Evolutionary conservation across 2,329 filamentous ascomycete species (phyloP), one percentile per base, ranked within the genome.

Genomic region (Paecilomyces variotii): DNA sequence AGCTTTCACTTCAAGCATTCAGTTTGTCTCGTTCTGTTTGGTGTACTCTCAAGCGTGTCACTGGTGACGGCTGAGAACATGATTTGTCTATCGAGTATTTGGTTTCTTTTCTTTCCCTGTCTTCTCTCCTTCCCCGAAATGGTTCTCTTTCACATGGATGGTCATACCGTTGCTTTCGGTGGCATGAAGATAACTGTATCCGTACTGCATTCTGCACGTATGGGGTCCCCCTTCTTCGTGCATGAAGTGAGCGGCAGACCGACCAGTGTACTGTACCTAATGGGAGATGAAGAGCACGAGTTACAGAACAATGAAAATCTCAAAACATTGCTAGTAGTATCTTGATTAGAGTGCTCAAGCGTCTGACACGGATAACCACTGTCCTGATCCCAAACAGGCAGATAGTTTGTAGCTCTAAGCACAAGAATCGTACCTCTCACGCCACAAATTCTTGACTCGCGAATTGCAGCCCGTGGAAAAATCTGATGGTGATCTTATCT

Each of bases 131-230:
- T 32, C 30, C 30, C 19, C 19, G 19, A 19, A 19, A 32, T 32
- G 7, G 30, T 32, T 7, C 19, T 24, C 19, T 3, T 45, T 45
- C 12, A 45, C n/a, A 45, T 19, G 39, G 39, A 45, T 7, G n/a
- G 39, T 45, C 39, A 45, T 45, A 24, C n/a, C 39, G n/a, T 14
- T 19, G n/a, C 39, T 45, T 45, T 19, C 5, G 19, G 19, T 19
- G n/a, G 39, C 39, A 7, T 14, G 39, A n/a, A 4, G 39, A n/a
- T 45, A 45, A 45, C 39, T 14, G 11, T 10, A 32, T 32, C 30
- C 4, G 7, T 2, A 19, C 9, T 45, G 14, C 39, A 45, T 45
- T 9, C 19, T 12, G 62, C 58, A 65, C 61, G 61, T 64, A 63
- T 66, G 63, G 58, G 53, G 34, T 57, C 59, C 53, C 35, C 51